Percentiles rank a stretch among this genome's conserved stretches.
Conservation (phyloP, 768 basidiomycete species). For the Calocera viscosa region DNA sequence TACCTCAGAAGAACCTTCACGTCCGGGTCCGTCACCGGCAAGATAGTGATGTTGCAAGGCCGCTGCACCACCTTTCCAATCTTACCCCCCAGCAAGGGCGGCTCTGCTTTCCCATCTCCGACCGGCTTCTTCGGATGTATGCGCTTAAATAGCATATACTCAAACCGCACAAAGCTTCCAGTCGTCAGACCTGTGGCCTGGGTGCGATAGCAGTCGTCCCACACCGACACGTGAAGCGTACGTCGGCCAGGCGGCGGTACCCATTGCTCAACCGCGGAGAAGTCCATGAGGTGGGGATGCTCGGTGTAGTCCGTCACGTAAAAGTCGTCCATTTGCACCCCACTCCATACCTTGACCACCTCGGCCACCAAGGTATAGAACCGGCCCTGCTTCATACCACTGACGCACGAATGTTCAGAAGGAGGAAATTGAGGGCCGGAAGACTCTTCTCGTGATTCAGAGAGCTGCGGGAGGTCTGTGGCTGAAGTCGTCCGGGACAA, state of each 20-base stretch:
- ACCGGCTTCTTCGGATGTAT: not conserved
- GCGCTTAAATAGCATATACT: conserved; percentile 1
- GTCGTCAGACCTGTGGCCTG: not conserved
- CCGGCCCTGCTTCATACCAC: not conserved
- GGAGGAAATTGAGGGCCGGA: not conserved
- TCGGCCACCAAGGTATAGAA: not conserved
- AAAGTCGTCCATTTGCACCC: not conserved
- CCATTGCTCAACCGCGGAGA: not conserved
- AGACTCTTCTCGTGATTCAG: not conserved
- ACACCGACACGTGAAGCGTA: not conserved
- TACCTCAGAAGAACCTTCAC: not conserved
- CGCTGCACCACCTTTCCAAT: not conserved
- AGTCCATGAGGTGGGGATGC: not conserved
- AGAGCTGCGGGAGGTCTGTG: not conserved
- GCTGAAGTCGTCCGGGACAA: not conserved
- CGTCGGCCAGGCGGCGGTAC: not conserved
- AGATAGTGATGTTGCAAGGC: not conserved
- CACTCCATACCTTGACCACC: not conserved
- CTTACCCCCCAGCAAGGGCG: not conserved
- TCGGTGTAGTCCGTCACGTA: conserved; percentile 6
- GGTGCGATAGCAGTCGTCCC: not conserved
- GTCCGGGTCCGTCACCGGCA: not conserved
- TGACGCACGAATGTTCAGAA: not conserved
- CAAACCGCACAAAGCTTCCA: not conserved
- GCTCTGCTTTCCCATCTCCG: not conserved